Evolutionary conservation across 1,139 yeast genomes (phyloP).

Genomic region (Hemisphaericaspora xylofermentans): DNA sequence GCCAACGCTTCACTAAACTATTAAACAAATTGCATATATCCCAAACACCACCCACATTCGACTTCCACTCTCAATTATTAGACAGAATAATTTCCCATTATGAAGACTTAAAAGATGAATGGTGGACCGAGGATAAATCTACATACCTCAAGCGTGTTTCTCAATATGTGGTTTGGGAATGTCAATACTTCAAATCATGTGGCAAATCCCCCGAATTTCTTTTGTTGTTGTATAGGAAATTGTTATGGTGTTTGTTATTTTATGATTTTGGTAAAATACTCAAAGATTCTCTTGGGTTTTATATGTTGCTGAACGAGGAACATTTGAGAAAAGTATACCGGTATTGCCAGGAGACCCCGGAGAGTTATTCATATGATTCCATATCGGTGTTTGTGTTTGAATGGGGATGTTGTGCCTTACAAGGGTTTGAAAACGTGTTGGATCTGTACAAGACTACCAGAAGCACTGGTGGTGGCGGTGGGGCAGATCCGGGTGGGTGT

Average conservation of each 20-base stretch:
- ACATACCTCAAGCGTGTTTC: constrained; percentile 21
- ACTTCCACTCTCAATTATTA: constrained; percentile 19
- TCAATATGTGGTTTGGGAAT: constrained; percentile 18
- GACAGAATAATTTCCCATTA: constrained; percentile 20
- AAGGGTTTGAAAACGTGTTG: constrained; percentile 6
- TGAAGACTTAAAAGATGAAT: constrained; percentile 16
- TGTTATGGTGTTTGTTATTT: constrained; percentile 35
- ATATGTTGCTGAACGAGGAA: constrained; percentile 16
- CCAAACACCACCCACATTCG: constrained; percentile 9
- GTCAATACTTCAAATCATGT: constrained; percentile 23
- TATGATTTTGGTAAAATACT: constrained; percentile 21
- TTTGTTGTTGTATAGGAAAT: constrained; percentile 19
- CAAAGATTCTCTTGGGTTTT: background rate
- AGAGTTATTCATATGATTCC: constrained; percentile 22
- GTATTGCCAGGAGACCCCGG: constrained; percentile 18
- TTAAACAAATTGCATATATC: constrained; percentile 22
- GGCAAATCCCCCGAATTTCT: constrained; percentile 24
- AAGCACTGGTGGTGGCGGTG: background rate
- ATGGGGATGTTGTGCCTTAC: constrained; percentile 19
- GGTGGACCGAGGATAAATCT: constrained; percentile 19
- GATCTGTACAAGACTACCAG: background rate
- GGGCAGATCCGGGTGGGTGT: too few relatives aligned
- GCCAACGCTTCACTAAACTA: constrained; percentile 19
- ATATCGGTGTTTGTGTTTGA: constrained; percentile 19
- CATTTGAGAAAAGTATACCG: constrained; percentile 20